Conservation (phyloP, 2,329 filamentous ascomycete species). For the Colletotrichum neosansevieriae region DNA sequence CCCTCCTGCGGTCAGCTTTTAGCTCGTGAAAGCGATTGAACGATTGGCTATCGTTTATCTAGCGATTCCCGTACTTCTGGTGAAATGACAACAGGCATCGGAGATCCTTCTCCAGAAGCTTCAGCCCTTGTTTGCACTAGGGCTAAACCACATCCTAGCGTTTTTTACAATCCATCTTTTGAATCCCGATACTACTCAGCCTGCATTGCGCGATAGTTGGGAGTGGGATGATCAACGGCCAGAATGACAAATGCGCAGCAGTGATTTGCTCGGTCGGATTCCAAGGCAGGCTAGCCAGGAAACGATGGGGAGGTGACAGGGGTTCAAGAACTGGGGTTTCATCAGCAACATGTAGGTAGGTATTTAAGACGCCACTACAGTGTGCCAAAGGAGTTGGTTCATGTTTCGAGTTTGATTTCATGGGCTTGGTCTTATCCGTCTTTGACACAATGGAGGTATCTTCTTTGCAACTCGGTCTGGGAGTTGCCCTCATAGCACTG, state of each 20-base stretch:
- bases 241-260: background rate
- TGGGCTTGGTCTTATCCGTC: background rate
- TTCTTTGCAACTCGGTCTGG: background rate
- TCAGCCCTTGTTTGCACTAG: background rate
- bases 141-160: constrained; percentile 4
- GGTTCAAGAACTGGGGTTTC: background rate
- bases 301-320: background rate
- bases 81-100: no score
- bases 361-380: background rate
- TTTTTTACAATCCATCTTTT: background rate
- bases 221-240: background rate
- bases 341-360: background rate
- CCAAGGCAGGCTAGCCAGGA: background rate
- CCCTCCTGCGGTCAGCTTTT: no score
- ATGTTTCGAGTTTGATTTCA: background rate
- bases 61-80: no score
- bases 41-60: no score
- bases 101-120: no score
- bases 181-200: background rate
- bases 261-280: constrained; percentile 14
- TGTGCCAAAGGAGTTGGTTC: background rate
- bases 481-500: background rate
- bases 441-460: background rate
- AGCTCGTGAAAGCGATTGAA: no score
- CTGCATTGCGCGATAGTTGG: background rate